Base-by-base conservation (phyloP, 2,329 filamentous ascomycete species). In the Pseudophaeomoniella oleicola region DNA sequence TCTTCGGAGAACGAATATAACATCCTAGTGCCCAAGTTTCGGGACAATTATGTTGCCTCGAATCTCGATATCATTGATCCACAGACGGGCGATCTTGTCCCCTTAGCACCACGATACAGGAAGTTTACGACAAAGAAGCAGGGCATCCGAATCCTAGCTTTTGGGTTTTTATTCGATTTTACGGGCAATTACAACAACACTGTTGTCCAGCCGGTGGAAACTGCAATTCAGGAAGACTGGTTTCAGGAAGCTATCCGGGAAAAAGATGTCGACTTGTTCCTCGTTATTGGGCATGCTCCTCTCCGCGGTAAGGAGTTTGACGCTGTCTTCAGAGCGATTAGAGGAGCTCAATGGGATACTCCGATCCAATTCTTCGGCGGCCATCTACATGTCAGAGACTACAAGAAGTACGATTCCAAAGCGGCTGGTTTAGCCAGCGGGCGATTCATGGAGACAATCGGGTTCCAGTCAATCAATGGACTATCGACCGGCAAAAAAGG, bases 161-260 rank as follows among this genome's bases (percentile, higher is more conserved):
- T 98, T 55, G 90, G 90, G 2, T 96, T 98, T 57, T 63, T 98
- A 3, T 98, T 94, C 57, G 78, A 98, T 59, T 98, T 98, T 50
- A 83, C 73, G 1, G 77, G 78, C 13, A 94, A 94, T 55, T 80
- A 81, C 38, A 90, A 94, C 54, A 96, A 96, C 55, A 93, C 84
- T 0, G 66, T 84, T 3, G 83, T 96, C 0, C 77, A 84, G 46
- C 72, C 71, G 0, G 87, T 94, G 2, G 74, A 81, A 45, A 71
- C 92, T 5, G 81, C 84, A 0, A 70, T 96, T 47, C 75, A 83
- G 52, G 77, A 94, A 54, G 59, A 74, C 4, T 98, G 90, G 90
- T 96, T 96, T 51, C 78, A 84, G 47, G 68, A 82, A 38, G 85
- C 84, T 5, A 81, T 94, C 39, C 68, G 71, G n/a, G 80, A 90